These are phyloP conservation scores for Nicotiana tomentosiformis DNA, from an alignment of 257 asterid species.

Conservation along the genomic window DNA sequence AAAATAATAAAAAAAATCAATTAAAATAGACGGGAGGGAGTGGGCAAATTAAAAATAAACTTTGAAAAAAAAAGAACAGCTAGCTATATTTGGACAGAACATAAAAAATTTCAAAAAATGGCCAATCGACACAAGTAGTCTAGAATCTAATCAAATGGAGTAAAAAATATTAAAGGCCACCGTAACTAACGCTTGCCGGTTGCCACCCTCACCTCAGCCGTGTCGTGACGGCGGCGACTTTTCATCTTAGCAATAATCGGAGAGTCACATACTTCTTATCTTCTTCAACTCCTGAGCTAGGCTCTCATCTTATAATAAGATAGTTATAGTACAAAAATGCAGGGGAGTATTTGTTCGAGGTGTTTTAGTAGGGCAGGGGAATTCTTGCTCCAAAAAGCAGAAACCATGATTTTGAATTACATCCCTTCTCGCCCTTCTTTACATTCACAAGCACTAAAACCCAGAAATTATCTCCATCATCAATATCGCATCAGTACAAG, in stretches of 20 bases:
- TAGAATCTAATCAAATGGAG: too few species aligned
- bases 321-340: conserved; percentile 13
- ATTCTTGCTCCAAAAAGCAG: conserved; percentile 13
- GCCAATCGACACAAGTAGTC: too few species aligned
- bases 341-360: conserved; percentile 17
- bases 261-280: neutral
- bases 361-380: conserved; percentile 25
- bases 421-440: neutral
- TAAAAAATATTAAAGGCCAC: too few species aligned
- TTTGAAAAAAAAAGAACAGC: too few species aligned
- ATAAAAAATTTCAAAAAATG: too few species aligned
- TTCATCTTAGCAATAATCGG: neutral
- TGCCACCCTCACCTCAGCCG: neutral
- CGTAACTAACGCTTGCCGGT: too few species aligned
- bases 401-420: conserved; percentile 4
- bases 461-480: neutral
- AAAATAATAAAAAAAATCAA: too few species aligned
- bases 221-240: conserved; percentile 4
- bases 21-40: too few species aligned
- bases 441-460: neutral
- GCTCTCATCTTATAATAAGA: neutral
- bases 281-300: neutral
- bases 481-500: conserved; percentile 23
- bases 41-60: too few species aligned
- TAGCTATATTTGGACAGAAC: too few species aligned